A percentile compares a stretch with the other conserved stretches of the same genome.
Conservation (phyloP, 441 rosid species). For the Arabidopsis hybrid region DNA sequence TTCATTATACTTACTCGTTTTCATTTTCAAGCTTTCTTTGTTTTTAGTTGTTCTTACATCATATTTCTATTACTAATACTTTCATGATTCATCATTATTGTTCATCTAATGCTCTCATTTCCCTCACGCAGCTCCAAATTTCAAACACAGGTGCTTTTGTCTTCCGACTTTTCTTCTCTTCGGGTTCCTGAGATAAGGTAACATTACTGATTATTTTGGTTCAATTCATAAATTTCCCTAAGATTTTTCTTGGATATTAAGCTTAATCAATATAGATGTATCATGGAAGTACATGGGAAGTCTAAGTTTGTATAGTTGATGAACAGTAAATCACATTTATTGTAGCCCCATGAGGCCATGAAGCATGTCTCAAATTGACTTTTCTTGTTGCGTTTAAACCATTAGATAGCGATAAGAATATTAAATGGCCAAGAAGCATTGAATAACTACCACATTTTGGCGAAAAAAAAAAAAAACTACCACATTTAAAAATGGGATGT, state of each 20-base stretch:
- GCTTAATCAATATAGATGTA: not conserved
- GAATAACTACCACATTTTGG: too few relatives aligned
- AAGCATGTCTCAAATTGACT: not conserved
- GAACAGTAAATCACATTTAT: not conserved
- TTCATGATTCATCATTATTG: not conserved
- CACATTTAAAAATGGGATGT: not conserved
- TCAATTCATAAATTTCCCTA: not conserved
- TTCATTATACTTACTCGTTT: not conserved
- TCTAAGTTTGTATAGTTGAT: not conserved
- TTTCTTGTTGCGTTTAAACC: not conserved
- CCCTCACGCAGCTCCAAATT: not conserved
- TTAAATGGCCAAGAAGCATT: conserved; percentile 6
- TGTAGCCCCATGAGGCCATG: conserved; percentile 21
- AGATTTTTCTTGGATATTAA: not conserved
- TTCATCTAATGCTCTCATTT: conserved; percentile 9
- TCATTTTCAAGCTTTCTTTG: not conserved
- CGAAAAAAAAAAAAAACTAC: too few relatives aligned
- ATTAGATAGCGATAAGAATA: conserved; percentile 1
- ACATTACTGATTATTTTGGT: not conserved
- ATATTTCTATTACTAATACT: not conserved
- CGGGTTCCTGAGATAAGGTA: not conserved
- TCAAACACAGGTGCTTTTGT: conserved; percentile 3
- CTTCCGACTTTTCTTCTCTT: not conserved
- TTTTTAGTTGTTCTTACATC: not conserved
- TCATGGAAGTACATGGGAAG: not conserved